Conservation (phyloP, 2,329 filamentous ascomycete genomes). For the Nigrograna mackinnonii region DNA sequence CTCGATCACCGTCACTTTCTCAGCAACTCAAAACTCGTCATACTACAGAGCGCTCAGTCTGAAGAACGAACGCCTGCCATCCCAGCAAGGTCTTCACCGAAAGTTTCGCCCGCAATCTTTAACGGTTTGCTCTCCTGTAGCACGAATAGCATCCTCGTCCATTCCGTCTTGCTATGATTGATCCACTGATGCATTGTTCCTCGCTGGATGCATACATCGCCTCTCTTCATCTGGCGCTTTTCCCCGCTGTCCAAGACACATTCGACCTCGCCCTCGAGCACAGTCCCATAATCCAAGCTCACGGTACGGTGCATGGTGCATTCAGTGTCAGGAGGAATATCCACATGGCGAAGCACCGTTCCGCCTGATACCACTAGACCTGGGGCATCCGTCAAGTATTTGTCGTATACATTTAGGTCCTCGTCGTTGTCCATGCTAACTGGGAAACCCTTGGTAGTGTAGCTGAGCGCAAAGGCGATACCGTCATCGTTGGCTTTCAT, state of each 20-base stretch:
- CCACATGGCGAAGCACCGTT: constrained; percentile 50
- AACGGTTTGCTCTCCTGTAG: constrained; percentile 39
- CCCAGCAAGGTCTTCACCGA: constrained; percentile 37
- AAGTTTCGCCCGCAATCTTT: constrained; percentile 32
- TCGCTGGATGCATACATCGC: constrained; percentile 41
- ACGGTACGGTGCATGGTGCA: constrained; percentile 47
- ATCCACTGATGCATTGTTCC: constrained; percentile 46
- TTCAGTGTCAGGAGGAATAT: constrained; percentile 36
- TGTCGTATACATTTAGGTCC: constrained; percentile 52
- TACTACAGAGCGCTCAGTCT: constrained; percentile 18
- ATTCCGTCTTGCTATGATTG: constrained; percentile 36
- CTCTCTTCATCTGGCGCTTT: constrained; percentile 16
- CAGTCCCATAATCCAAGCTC: constrained; percentile 43
- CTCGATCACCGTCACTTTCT: no score
- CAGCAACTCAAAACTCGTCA: background rate
- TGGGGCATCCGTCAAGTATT: constrained; percentile 49
- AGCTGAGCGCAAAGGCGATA: constrained; percentile 53
- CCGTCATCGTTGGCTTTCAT: constrained; percentile 46
- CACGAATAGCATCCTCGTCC: constrained; percentile 42
- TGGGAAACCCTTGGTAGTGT: constrained; percentile 54
- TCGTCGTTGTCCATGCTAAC: constrained; percentile 49
- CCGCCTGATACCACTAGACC: constrained; percentile 54
- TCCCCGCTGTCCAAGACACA: constrained; percentile 43
- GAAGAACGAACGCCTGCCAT: constrained; percentile 42
- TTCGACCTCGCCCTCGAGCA: constrained; percentile 43